These are phyloP conservation scores for Castanea sativa DNA, from an alignment of 306 rosid species.

Conservation along the genomic window DNA sequence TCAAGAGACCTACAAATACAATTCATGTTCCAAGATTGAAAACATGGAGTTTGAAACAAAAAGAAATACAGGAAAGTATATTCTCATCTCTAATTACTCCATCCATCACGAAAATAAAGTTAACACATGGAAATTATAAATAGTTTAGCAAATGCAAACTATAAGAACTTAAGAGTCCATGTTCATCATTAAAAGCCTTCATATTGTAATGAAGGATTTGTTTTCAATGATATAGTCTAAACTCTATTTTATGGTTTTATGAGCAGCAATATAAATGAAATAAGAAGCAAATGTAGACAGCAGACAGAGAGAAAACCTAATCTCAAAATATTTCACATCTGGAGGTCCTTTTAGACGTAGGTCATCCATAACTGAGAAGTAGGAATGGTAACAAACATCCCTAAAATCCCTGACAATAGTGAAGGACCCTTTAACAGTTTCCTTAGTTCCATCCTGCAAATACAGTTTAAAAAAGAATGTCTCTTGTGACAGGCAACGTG, in stretches of 20 bases:
- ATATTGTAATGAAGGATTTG: neutral
- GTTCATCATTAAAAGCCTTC: neutral
- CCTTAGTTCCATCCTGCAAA: constrained; percentile 84
- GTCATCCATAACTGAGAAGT: constrained; percentile 79
- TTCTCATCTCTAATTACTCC: neutral
- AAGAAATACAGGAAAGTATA: neutral
- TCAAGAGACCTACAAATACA: neutral
- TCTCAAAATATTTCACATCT: constrained; percentile 60
- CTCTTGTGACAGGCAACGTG: constrained; percentile 16
- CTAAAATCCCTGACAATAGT: constrained; percentile 70
- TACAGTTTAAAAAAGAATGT: constrained; percentile 20
- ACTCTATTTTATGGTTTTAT: neutral
- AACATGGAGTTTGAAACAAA: neutral
- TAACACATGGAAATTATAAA: neutral
- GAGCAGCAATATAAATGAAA: neutral
- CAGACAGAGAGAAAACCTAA: constrained; percentile 47
- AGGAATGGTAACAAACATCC: constrained; percentile 73
- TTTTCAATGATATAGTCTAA: neutral
- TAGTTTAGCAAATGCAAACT: neutral
- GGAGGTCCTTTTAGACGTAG: constrained; percentile 54
- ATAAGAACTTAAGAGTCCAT: neutral
- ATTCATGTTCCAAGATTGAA: neutral
- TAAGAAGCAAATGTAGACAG: neutral
- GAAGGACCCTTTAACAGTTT: constrained; percentile 54
- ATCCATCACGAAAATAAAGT: neutral